Percentiles rank a stretch among this genome's conserved stretches.
phyloP scores from a whole-genome alignment of 345 rosid genomes.

The Eucalyptus erythrocorys region DNA sequence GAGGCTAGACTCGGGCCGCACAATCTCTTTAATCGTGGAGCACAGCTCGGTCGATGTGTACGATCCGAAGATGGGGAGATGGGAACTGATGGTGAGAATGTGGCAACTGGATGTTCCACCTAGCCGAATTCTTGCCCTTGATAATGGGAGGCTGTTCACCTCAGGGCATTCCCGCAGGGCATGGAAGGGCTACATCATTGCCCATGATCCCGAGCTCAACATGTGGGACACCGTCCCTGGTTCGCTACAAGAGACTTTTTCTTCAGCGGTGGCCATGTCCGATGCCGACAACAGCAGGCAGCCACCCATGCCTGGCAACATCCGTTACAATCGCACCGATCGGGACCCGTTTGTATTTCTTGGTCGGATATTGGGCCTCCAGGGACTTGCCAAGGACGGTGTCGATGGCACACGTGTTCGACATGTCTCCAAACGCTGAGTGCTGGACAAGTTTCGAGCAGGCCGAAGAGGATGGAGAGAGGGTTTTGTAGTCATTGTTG shows the following conservation, averaged over 20 bases:
- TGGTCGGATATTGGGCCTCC: constrained; percentile 20
- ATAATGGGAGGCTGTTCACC: constrained; percentile 26
- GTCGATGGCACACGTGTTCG: constrained; percentile 21
- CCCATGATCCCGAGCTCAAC: constrained; percentile 21
- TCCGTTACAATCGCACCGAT: constrained; percentile 41
- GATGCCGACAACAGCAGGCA: background rate
- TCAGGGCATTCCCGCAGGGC: constrained; percentile 40
- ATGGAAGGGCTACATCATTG: constrained; percentile 51
- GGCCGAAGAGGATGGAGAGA: constrained; percentile 17
- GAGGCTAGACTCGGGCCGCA: constrained; percentile 2
- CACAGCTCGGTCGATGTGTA: constrained; percentile 44
- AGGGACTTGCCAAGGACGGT: constrained; percentile 4
- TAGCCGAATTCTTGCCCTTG: constrained; percentile 26
- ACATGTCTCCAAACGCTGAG: background rate
- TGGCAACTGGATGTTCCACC: constrained; percentile 62
- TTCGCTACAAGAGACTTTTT: constrained; percentile 7
- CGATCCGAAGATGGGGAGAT: constrained; percentile 4
- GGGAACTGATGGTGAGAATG: constrained; percentile 38
- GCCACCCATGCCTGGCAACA: constrained; percentile 11
- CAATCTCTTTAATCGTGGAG: constrained; percentile 13
- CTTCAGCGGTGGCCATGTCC: constrained; percentile 2
- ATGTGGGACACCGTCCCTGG: constrained; percentile 37
- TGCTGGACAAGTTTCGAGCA: constrained; percentile 34
- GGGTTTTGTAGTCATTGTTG: constrained; percentile 40
- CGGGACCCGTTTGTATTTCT: constrained; percentile 21